Evolutionary conservation across 2,329 filamentous ascomycete genomes (phyloP).

Genomic region (Boeremia lycopersici): DNA sequence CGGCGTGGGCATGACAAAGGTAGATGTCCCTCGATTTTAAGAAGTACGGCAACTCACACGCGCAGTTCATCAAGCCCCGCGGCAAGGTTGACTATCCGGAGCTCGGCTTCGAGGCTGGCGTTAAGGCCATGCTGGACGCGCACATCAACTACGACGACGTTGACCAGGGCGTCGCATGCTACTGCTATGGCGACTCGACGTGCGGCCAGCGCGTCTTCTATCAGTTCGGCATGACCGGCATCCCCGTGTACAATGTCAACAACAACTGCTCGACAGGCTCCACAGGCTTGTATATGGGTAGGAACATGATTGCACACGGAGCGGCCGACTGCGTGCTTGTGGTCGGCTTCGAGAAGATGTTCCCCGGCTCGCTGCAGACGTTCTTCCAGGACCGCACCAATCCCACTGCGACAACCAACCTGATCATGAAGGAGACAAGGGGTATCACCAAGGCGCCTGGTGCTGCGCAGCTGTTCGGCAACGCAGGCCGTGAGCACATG

Average conservation of each 20-base stretch:
- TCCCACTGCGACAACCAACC: slow-evolving; percentile 72
- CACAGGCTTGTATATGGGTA: slow-evolving; percentile 83
- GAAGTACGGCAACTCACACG: not conserved
- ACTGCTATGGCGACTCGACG: slow-evolving; percentile 95
- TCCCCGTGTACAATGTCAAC: slow-evolving; percentile 97
- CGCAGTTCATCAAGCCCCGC: slow-evolving; percentile 90
- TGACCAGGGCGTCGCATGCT: slow-evolving; percentile 94
- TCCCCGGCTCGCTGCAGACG: slow-evolving; percentile 80
- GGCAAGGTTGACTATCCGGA: slow-evolving; percentile 95
- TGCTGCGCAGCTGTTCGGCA: slow-evolving; percentile 93
- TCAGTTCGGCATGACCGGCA: slow-evolving; percentile 96
- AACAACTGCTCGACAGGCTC: slow-evolving; percentile 98
- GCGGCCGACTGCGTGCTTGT: slow-evolving; percentile 88
- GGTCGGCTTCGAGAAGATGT: slow-evolving; percentile 98
- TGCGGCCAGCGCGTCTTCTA: slow-evolving; percentile 97
- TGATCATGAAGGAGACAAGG: slow-evolving; percentile 83
- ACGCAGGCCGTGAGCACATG: slow-evolving; percentile 92
- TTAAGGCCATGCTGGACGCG: slow-evolving; percentile 82
- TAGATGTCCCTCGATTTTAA: not conserved
- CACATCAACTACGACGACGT: slow-evolving; percentile 97
- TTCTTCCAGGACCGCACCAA: slow-evolving; percentile 86
- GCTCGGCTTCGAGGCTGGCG: slow-evolving; percentile 87
- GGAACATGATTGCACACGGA: slow-evolving; percentile 78
- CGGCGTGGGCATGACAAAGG: slow-evolving; percentile 92
- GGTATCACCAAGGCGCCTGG: slow-evolving; percentile 82